phyloP scores from a whole-genome alignment of 495 filamentous ascomycete species.

The Umbilicaria muhlenbergii region DNA sequence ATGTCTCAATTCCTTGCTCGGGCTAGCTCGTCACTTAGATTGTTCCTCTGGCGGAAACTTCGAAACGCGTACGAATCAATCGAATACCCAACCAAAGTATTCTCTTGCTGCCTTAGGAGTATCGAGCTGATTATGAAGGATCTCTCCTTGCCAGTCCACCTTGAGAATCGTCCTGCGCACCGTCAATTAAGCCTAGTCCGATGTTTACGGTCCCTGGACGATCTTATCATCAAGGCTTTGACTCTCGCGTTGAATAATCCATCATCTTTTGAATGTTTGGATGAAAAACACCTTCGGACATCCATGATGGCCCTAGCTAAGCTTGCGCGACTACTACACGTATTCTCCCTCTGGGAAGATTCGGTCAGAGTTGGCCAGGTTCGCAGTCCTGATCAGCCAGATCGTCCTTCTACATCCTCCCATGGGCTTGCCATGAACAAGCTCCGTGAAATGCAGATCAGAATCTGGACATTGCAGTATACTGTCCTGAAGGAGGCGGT shows the following conservation, averaged over 20 bases:
- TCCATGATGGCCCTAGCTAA: conserved; percentile 53
- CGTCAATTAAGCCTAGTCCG: conserved; percentile 53
- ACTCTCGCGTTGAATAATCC: conserved; percentile 44
- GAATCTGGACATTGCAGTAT: conserved; percentile 70
- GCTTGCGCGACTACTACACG: conserved; percentile 56
- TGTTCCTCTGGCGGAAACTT: conserved; percentile 78
- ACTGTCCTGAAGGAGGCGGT: conserved; percentile 62
- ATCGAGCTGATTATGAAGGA: conserved; percentile 69
- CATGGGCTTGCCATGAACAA: conserved; percentile 45
- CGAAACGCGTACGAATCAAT: conserved; percentile 76
- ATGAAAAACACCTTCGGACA: conserved; percentile 54
- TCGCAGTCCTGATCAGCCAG: conserved; percentile 24
- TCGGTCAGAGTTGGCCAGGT: conserved; percentile 58
- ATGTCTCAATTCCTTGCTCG: conserved; percentile 71
- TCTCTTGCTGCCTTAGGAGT: conserved; percentile 70
- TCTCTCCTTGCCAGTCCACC: conserved; percentile 46
- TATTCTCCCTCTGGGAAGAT: conserved; percentile 68
- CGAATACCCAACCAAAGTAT: conserved; percentile 66
- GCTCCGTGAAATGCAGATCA: conserved; percentile 77
- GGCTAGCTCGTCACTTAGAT: conserved; percentile 61
- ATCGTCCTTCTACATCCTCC: conserved; percentile 26
- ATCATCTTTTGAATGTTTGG: conserved; percentile 67
- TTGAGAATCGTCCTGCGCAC: conserved; percentile 39
- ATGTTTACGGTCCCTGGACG: conserved; percentile 63
- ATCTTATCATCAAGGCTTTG: conserved; percentile 51